A percentile compares a stretch with the other conserved stretches of the same genome.
phyloP scores from a whole-genome alignment of 768 basidiomycete species.

The Suillus paluster region DNA sequence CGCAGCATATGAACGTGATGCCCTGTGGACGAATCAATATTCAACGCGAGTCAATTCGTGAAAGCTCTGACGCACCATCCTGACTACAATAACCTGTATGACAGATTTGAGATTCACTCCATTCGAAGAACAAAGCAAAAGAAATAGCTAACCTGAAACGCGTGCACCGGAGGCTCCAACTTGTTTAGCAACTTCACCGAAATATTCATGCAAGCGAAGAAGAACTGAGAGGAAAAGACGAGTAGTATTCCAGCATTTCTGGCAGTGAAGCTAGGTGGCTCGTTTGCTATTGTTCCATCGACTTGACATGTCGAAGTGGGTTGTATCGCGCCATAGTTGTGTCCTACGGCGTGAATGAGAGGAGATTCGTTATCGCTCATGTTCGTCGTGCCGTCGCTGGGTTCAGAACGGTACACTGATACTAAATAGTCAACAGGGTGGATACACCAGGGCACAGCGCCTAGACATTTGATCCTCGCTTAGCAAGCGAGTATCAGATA shows the following conservation, averaged over 20 bases:
- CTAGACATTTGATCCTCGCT: too few relatives aligned
- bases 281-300: background rate
- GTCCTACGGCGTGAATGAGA: background rate
- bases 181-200: constrained; percentile 64
- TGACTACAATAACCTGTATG: constrained; percentile 58
- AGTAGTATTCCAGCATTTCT: constrained; percentile 63
- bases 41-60: background rate
- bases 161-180: constrained; percentile 60
- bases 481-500: too few relatives aligned
- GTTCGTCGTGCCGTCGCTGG: background rate
- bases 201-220: constrained; percentile 63
- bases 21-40: constrained; percentile 33
- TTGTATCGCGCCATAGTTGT: background rate
- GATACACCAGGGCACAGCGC: too few relatives aligned
- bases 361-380: background rate
- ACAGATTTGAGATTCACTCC: too few relatives aligned
- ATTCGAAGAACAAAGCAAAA: too few relatives aligned
- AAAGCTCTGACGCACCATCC: constrained; percentile 51
- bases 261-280: constrained; percentile 7
- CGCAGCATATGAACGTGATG: constrained; percentile 57
- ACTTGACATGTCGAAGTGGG: background rate
- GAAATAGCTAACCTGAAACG: too few relatives aligned
- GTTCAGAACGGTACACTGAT: too few relatives aligned
- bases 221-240: constrained; percentile 58
- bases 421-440: too few relatives aligned